Conservation (phyloP, 1,284 basidiomycete genomes). For the Tilletia setariae region DNA sequence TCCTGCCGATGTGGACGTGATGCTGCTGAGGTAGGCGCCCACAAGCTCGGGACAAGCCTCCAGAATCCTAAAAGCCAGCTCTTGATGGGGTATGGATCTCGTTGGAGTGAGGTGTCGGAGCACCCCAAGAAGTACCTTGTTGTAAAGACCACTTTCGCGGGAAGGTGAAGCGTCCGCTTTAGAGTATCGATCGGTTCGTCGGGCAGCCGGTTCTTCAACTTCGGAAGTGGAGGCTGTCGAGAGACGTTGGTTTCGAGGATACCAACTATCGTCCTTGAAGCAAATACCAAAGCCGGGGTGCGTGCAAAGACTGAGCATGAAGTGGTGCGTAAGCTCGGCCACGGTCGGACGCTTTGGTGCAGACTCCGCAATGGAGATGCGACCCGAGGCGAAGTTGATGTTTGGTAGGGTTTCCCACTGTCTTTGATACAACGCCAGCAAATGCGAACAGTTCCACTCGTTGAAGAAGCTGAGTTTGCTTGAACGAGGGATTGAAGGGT, state of each 20-base stretch:
- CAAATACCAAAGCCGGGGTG: slow-evolving; percentile 79
- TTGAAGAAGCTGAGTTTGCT: slow-evolving; percentile 43
- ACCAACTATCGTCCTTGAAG: slow-evolving; percentile 87
- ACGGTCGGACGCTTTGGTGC: slow-evolving; percentile 57
- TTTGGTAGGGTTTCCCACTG: slow-evolving; percentile 36
- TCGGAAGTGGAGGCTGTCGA: background rate
- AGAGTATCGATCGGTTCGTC: background rate
- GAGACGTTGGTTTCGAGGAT: slow-evolving; percentile 61
- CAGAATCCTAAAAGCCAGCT: slow-evolving; percentile 74
- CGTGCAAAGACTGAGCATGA: slow-evolving; percentile 80
- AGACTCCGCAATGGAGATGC: slow-evolving; percentile 20
- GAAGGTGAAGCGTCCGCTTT: slow-evolving; percentile 7
- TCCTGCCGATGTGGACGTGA: slow-evolving; percentile 57
- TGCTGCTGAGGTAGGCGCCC: slow-evolving; percentile 61
- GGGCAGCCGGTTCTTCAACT: background rate
- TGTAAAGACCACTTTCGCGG: slow-evolving; percentile 59
- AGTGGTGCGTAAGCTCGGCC: slow-evolving; percentile 80
- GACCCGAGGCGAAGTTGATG: slow-evolving; percentile 20
- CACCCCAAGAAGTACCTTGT: slow-evolving; percentile 76
- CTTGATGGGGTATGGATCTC: slow-evolving; percentile 80
- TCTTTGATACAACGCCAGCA: slow-evolving; percentile 41
- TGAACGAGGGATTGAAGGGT: slow-evolving; percentile 35
- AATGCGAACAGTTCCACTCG: slow-evolving; percentile 40
- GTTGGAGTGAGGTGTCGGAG: slow-evolving; percentile 72
- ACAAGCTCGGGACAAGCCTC: slow-evolving; percentile 80